Percentiles rank a stretch among this genome's conserved stretches.
Evolutionary conservation across 2,329 filamentous ascomycete species (phyloP).

Genomic region (Beauveria varroae): DNA sequence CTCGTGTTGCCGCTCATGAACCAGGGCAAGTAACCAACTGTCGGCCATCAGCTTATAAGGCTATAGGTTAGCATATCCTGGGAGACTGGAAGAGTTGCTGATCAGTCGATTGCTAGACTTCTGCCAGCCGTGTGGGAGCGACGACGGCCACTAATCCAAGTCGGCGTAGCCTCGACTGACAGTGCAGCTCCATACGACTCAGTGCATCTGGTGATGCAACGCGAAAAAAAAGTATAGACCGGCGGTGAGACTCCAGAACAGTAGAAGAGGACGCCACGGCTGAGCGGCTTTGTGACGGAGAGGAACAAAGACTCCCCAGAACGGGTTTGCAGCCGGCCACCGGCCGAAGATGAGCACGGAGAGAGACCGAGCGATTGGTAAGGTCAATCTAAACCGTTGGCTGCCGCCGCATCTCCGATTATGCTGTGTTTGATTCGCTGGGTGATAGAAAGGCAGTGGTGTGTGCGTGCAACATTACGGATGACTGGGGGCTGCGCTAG

Average conservation of each 20-base stretch:
- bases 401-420: constrained; percentile 7
- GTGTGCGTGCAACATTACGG: neutral
- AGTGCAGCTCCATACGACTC: neutral
- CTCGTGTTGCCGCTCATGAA: neutral
- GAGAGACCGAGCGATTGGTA: constrained; percentile 10
- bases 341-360: constrained; percentile 1
- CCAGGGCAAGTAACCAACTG: neutral
- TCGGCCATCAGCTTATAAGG: neutral
- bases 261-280: neutral
- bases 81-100: neutral
- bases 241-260: neutral
- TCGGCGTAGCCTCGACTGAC: constrained; percentile 5
- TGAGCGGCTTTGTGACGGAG: constrained; percentile 7
- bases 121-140: neutral
- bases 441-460: neutral
- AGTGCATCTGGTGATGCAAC: neutral
- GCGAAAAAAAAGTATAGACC: neutral
- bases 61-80: neutral
- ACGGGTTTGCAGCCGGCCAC: neutral
- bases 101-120: neutral
- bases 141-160: neutral
- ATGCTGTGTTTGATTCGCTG: neutral
- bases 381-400: constrained; percentile 3
- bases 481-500: neutral
- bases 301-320: neutral